Evolutionary conservation across 2,329 filamentous ascomycete genomes (phyloP).

Genomic region (Elsinoe necatrix): DNA sequence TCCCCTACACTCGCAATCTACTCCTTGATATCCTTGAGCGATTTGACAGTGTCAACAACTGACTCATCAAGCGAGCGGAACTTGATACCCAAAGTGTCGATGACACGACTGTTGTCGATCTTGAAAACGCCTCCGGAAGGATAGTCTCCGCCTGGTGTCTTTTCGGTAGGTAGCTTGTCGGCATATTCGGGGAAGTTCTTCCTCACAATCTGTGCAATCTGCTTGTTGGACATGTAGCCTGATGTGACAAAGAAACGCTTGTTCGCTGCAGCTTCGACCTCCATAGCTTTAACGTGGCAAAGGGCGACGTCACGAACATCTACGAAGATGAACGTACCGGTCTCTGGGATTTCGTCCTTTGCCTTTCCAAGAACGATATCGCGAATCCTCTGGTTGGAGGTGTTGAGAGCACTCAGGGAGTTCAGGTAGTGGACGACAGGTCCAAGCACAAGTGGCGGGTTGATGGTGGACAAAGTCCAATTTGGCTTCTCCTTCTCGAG

Average conservation of each 20-base stretch:
- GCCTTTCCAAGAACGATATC: slow-evolving; percentile 55
- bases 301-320: slow-evolving; percentile 50
- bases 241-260: slow-evolving; percentile 58
- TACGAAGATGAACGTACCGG: slow-evolving; percentile 44
- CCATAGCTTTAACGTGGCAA: slow-evolving; percentile 53
- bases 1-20: slow-evolving; percentile 22
- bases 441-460: slow-evolving; percentile 44
- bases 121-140: slow-evolving; percentile 44
- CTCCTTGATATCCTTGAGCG: slow-evolving; percentile 48
- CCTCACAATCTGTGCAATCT: slow-evolving; percentile 48
- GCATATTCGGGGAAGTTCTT: slow-evolving; percentile 48
- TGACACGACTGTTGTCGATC: slow-evolving; percentile 49
- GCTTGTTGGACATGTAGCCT: slow-evolving; percentile 53
- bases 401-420: slow-evolving; percentile 58
- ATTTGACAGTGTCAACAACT: slow-evolving; percentile 55
- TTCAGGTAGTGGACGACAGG: slow-evolving; percentile 52
- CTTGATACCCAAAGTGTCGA: slow-evolving; percentile 50
- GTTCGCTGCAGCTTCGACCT: slow-evolving; percentile 49
- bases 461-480: slow-evolving; percentile 42
- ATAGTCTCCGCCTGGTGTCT: slow-evolving; percentile 36
- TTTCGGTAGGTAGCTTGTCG: slow-evolving; percentile 38
- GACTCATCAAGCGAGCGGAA: slow-evolving; percentile 51
- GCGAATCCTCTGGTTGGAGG: slow-evolving; percentile 60
- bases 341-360: slow-evolving; percentile 50
- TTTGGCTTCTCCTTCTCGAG: slow-evolving; percentile 44